Base-by-base conservation (phyloP, 306 rosid species). In the Begonia peltatifolia region DNA sequence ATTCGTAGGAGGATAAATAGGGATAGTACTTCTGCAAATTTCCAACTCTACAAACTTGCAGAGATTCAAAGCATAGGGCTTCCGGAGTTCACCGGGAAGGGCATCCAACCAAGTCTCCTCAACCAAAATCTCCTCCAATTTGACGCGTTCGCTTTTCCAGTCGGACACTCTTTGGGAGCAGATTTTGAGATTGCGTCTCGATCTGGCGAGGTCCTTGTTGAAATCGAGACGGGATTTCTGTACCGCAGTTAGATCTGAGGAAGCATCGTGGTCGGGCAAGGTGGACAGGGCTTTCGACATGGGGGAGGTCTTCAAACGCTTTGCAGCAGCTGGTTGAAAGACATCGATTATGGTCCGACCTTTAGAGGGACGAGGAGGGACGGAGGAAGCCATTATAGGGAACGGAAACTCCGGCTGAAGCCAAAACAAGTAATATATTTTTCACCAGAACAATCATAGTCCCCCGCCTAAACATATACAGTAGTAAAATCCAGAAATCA, bases 81-180 rank as follows among this genome's bases (percentile, higher is more conserved):
- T 90, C 63, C 73, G 63, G 14, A 90, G 60, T 71, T 90, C 97
- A 1, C 72, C 83, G 0, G 82, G 63, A 1, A 90, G 75, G 38
- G 74, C 86, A 53, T 77, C 82, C 75, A 74, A 30, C 97, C 97
- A 90, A 9, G 87, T 72, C 51, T 68, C 79, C 50, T 85, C 95
- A 57, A 83, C 97, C 63, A 90, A 60, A 35, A 90, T 67, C 56
- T 83, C 92, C 70, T 73, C 80, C n/a, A 90, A 60, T 46, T 78
- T 78, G 63, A 73, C 71, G 12, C 52, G 51, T 22, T 58, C 61
- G 1, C 55, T 57, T 20, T 44, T 59, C 17, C 56, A 63, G 14
- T 61, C 52, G 54, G 83, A 59, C 62, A 82, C 70, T 58, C 58
- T 74, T 6, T 71, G 49, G 47, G 74, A 58, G 63, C 94, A 83